Percentiles rank a stretch among this genome's conserved stretches.
These are phyloP conservation scores for Ascocoryne sarcoides DNA, from an alignment of 2,329 filamentous ascomycete genomes.

Conservation along the genomic window DNA sequence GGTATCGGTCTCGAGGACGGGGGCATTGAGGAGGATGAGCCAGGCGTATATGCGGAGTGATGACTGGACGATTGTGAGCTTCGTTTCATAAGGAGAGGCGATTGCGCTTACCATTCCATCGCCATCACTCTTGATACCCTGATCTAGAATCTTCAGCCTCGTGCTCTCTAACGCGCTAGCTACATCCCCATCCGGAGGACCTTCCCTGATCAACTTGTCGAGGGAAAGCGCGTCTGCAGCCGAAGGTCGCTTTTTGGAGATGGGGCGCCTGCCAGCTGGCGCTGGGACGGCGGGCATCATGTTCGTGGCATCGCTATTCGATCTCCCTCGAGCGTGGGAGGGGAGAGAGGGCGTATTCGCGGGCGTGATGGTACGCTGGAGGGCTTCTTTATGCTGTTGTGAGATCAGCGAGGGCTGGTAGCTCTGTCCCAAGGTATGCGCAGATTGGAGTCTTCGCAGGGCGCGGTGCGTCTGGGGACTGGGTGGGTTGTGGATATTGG, in stretches of 20 bases:
- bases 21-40: conserved; percentile 85
- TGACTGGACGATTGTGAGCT: conserved; percentile 38
- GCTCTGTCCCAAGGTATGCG: conserved; percentile 57
- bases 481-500: conserved; percentile 41
- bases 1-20: conserved; percentile 73
- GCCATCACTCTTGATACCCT: conserved; percentile 67
- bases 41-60: conserved; percentile 90
- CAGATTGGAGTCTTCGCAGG: conserved; percentile 67
- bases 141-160: conserved; percentile 63
- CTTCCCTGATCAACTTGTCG: conserved; percentile 71
- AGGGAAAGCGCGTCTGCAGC: conserved; percentile 52
- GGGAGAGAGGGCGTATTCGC: conserved; percentile 12
- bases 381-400: conserved; percentile 48
- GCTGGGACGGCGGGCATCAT: conserved; percentile 31
- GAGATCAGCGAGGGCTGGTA: conserved; percentile 47
- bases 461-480: conserved; percentile 58
- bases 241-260: conserved; percentile 37
- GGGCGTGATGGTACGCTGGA: conserved; percentile 25
- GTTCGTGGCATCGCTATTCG: conserved; percentile 62
- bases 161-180: conserved; percentile 58
- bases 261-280: conserved; percentile 36
- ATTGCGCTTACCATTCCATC: conserved; percentile 64
- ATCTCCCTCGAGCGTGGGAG: conserved; percentile 46
- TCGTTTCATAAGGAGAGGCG: conserved; percentile 3
- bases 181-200: conserved; percentile 64